These are phyloP conservation scores for Tetrapisispora pingtungensis DNA, from an alignment of 805 yeast genomes.

Conservation along the genomic window DNA sequence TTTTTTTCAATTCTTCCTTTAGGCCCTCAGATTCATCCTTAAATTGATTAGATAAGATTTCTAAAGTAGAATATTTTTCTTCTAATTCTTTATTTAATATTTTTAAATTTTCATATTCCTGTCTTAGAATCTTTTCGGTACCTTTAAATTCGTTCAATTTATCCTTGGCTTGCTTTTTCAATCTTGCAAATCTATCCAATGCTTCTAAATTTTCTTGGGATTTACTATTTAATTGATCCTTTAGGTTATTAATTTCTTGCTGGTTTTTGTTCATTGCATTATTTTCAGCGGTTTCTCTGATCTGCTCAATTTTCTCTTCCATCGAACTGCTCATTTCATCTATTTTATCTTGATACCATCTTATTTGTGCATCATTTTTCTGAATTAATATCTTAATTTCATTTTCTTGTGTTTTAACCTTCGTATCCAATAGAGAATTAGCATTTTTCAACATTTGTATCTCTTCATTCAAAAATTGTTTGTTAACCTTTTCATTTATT, in stretches of 20 bases:
- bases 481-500: neutral
- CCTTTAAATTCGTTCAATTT: constrained; percentile 23
- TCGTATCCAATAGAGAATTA: neutral
- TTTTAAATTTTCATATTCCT: constrained; percentile 28
- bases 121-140: constrained; percentile 32
- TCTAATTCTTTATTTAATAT: constrained; percentile 5
- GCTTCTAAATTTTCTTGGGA: constrained; percentile 24
- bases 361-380: constrained; percentile 39
- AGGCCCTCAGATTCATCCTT: constrained; percentile 1
- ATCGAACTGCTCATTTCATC: constrained; percentile 24
- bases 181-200: constrained; percentile 24
- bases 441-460: neutral
- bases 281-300: neutral
- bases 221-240: constrained; percentile 15
- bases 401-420: neutral
- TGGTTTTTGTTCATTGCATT: neutral
- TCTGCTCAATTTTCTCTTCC: neutral
- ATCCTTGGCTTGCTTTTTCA: constrained; percentile 30
- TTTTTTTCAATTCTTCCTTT: constrained; percentile 8
- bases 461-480: neutral
- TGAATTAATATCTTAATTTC: constrained; percentile 21
- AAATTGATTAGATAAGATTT: constrained; percentile 6
- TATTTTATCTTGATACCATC: constrained; percentile 49
- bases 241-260: constrained; percentile 5
- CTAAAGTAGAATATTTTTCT: constrained; percentile 13